These are phyloP conservation scores for Saccharomycopsis oosterbeekiorum DNA, from an alignment of 805 yeast genomes.

Conservation along the genomic window DNA sequence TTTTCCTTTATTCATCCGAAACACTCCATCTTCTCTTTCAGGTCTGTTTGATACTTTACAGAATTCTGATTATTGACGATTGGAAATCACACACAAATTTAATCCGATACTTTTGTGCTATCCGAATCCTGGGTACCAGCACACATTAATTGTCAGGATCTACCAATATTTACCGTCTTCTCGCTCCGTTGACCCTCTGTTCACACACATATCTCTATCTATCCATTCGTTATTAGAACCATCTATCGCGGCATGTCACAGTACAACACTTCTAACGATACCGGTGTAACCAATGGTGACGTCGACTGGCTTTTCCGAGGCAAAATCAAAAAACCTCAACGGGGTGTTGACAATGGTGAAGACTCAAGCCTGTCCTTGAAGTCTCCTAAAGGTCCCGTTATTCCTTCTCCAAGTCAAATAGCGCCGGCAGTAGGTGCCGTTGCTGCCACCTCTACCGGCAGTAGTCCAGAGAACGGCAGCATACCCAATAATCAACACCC, in stretches of 20 bases:
- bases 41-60: no score
- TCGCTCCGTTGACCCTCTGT: no score
- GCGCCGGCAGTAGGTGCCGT: neutral
- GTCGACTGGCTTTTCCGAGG: conserved; percentile 83
- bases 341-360: conserved; percentile 19
- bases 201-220: neutral
- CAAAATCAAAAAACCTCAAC: conserved; percentile 48
- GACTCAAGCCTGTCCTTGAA: conserved; percentile 2
- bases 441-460: conserved; percentile 7
- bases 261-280: conserved; percentile 4
- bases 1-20: no score
- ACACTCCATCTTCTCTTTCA: no score
- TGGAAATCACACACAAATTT: no score
- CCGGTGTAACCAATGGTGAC: conserved; percentile 62
- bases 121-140: no score
- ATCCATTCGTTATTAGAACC: no score
- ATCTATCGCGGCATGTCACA: neutral
- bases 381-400: conserved; percentile 16
- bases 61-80: no score
- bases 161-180: no score
- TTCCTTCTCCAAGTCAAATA: conserved; percentile 15
- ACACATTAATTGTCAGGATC: no score
- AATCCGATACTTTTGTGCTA: no score
- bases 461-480: neutral
- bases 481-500: neutral